Conservation (phyloP, 305 asterid genomes). For the Fraxinus dipetala region DNA sequence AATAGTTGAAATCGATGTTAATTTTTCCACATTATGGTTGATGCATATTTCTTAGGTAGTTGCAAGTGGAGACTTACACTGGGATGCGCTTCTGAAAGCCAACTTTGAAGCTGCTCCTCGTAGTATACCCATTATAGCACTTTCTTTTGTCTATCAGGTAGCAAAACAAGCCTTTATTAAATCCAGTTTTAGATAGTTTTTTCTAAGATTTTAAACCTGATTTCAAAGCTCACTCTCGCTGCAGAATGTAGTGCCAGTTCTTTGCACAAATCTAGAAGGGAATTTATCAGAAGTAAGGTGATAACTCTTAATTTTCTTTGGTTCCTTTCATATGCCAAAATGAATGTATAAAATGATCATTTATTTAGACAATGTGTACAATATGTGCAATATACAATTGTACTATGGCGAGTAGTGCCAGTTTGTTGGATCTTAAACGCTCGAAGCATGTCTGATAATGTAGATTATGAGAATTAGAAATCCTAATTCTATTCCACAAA, state of each 20-base stretch:
- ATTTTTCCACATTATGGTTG: background rate
- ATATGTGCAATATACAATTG: background rate
- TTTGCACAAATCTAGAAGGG: slow-evolving; percentile 95
- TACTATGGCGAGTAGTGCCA: background rate
- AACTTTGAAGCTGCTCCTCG: slow-evolving; percentile 80
- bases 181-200: background rate
- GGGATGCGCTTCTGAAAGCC: slow-evolving; percentile 78
- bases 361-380: background rate
- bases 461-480: background rate
- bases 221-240: slow-evolving; percentile 19
- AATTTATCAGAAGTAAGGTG: slow-evolving; percentile 85
- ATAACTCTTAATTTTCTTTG: slow-evolving; percentile 26
- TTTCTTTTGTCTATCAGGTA: slow-evolving; percentile 97
- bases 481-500: background rate
- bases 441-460: background rate
- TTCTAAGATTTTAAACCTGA: background rate
- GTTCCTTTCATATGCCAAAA: slow-evolving; percentile 11
- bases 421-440: background rate
- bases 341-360: slow-evolving; percentile 4
- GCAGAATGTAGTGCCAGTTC: slow-evolving; percentile 96
- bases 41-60: slow-evolving; percentile 46
- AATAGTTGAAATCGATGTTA: background rate
- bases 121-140: slow-evolving; percentile 89
- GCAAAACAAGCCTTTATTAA: background rate
- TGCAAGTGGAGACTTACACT: slow-evolving; percentile 80